Conservation (phyloP, 345 rosid genomes). For the Citrus glauca region DNA sequence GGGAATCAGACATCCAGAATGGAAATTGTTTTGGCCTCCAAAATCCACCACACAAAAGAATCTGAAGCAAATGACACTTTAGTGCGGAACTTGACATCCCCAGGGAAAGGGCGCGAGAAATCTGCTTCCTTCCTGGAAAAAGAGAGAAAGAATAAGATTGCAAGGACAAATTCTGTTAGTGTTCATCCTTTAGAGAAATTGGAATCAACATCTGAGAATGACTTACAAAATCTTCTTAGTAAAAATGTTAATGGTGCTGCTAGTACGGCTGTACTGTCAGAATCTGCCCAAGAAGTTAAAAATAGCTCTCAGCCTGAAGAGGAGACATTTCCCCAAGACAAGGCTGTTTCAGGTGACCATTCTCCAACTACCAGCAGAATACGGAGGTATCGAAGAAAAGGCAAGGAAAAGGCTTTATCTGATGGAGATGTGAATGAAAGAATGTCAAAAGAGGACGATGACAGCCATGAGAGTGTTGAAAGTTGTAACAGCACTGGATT, state of each 20-base stretch:
- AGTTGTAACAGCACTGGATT: conserved; percentile 66
- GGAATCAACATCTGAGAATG: conserved; percentile 70
- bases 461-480: conserved; percentile 85
- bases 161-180: conserved; percentile 2
- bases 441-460: conserved; percentile 39
- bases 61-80: conserved; percentile 22
- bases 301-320: conserved; percentile 24
- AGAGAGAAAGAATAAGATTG: conserved; percentile 19
- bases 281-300: conserved; percentile 30
- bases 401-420: conserved; percentile 61
- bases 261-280: conserved; percentile 23
- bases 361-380: conserved; percentile 34
- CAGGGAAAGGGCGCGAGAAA: conserved; percentile 17
- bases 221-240: conserved; percentile 22
- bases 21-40: conserved; percentile 26
- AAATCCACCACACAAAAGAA: conserved; percentile 9
- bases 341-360: conserved; percentile 13
- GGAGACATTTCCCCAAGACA: conserved; percentile 23
- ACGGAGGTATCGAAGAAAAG: conserved; percentile 32
- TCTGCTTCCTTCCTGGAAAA: conserved; percentile 19
- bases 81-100: conserved; percentile 7
- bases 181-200: conserved; percentile 26
- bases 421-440: conserved; percentile 45
- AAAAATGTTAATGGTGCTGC: conserved; percentile 22
- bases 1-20: conserved; percentile 18